These are phyloP conservation scores for Coffea canephora DNA, from an alignment of 257 asterid species.

Conservation along the genomic window DNA sequence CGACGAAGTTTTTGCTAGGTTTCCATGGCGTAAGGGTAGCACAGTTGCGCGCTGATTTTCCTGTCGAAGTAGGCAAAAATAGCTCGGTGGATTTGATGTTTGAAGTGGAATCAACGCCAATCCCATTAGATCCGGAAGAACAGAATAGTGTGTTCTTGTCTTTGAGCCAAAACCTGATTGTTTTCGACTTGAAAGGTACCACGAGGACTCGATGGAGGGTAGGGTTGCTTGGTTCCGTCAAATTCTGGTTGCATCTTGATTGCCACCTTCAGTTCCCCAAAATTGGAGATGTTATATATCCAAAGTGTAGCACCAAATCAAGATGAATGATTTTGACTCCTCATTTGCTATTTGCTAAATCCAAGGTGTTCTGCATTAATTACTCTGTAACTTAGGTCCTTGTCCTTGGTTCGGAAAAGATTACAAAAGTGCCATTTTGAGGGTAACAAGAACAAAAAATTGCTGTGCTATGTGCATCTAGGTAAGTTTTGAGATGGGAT, in stretches of 20 bases:
- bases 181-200: conserved; percentile 52
- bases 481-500: neutral
- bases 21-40: conserved; percentile 49
- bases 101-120: conserved; percentile 46
- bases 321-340: conserved; percentile 19
- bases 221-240: conserved; percentile 66
- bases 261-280: conserved; percentile 53
- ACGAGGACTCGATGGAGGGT: conserved; percentile 71
- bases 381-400: no score
- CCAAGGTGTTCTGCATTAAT: no score
- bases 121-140: conserved; percentile 53
- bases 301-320: conserved; percentile 58
- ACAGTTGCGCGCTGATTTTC: conserved; percentile 27
- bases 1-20: conserved; percentile 39
- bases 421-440: no score
- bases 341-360: neutral
- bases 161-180: conserved; percentile 27
- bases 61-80: conserved; percentile 44
- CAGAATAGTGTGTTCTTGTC: conserved; percentile 38
- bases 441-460: no score
- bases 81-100: conserved; percentile 41
- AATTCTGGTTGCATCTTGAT: conserved; percentile 57
- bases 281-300: conserved; percentile 38
- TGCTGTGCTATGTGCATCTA: no score
- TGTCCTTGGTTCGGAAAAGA: no score